A percentile compares a stretch with the other conserved stretches of the same genome.
Evolutionary conservation across 2,329 filamentous ascomycete genomes (phyloP).

Genomic region (Calonectria montana): DNA sequence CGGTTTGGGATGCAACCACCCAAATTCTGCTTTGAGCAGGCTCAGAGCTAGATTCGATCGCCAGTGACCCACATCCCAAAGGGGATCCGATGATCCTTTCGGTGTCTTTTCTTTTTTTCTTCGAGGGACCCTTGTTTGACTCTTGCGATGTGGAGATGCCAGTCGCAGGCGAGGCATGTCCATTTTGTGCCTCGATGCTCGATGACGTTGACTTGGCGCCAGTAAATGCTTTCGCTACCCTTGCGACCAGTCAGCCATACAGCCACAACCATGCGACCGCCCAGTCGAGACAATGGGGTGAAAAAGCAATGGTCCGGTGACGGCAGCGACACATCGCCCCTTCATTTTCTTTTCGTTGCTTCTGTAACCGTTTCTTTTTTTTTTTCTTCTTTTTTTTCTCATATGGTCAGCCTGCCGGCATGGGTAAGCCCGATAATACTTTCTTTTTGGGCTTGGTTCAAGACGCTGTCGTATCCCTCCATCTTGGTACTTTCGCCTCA

Average conservation of each 20-base stretch:
- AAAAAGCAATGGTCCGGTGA: not conserved
- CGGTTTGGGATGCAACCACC: not conserved
- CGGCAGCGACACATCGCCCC: not conserved
- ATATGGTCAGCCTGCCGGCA: not conserved
- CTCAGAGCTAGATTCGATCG: not conserved
- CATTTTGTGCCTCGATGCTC: not conserved
- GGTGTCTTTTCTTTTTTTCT: not conserved
- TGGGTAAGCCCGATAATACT: not conserved
- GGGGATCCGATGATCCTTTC: not conserved
- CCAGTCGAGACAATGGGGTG: constrained; percentile 4
- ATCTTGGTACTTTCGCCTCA: not conserved
- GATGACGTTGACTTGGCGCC: not conserved
- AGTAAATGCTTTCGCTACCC: not conserved
- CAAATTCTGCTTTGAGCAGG: not conserved
- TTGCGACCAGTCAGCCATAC: not conserved
- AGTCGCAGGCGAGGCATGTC: not conserved
- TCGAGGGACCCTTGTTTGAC: not conserved
- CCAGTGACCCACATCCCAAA: not conserved
- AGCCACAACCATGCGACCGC: not conserved
- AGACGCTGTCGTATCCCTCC: not conserved
- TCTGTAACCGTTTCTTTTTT: not conserved
- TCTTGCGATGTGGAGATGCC: not conserved
- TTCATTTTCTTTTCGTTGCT: not conserved
- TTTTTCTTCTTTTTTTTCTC: not conserved
- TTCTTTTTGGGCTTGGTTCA: not conserved